Evolutionary conservation across 192 early-diverging fungal genomes (phyloP).

Genomic region (Rhizoclosmatium globosum): DNA sequence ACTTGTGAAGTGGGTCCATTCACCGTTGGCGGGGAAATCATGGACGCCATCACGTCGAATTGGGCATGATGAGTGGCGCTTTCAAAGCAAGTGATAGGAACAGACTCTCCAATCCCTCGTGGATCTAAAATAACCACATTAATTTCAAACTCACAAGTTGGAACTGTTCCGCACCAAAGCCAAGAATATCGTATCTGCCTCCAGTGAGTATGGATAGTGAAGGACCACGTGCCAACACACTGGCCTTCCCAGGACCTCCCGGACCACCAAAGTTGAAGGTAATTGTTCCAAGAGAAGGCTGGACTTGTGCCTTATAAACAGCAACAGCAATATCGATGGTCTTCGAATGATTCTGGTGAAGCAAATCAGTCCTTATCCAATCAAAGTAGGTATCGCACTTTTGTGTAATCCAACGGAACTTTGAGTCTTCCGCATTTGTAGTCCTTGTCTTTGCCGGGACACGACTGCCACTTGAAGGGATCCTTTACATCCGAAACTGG

Average conservation of each 20-base stretch:
- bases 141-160: conserved; percentile 5
- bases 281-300: neutral
- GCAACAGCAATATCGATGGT: conserved; percentile 1
- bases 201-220: neutral
- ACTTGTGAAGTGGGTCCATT: neutral
- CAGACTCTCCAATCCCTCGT: conserved; percentile 46
- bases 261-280: conserved; percentile 28
- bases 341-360: neutral
- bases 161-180: neutral
- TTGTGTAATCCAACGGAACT: conserved; percentile 20
- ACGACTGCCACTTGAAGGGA: neutral
- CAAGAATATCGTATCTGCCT: neutral
- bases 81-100: conserved; percentile 40
- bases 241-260: conserved; percentile 8
- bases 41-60: conserved; percentile 12
- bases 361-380: neutral
- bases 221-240: neutral
- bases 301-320: neutral
- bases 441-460: conserved; percentile 3
- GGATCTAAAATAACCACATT: conserved; percentile 57
- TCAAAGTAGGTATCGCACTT: neutral
- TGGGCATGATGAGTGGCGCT: conserved; percentile 20
- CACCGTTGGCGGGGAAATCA: neutral
- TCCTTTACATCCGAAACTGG: neutral
- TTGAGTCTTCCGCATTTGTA: conserved; percentile 3